Conservation (phyloP, 1,284 basidiomycete genomes). For the Agroathelia rolfsii region DNA sequence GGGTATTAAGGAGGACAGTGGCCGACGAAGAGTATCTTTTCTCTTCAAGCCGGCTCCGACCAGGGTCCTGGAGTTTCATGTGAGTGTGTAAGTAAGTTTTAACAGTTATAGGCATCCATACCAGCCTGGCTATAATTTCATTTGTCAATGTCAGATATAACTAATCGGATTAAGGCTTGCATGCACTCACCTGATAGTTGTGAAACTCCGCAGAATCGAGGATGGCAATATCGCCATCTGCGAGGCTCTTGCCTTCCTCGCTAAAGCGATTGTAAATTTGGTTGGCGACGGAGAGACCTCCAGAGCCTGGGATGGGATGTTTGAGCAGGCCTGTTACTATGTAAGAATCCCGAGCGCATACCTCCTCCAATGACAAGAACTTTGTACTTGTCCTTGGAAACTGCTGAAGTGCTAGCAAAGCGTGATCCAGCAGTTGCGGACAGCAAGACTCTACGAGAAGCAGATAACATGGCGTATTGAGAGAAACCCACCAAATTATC, state of each 20-base stretch:
- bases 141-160: too few relatives aligned
- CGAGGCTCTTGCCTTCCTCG: constrained; percentile 56
- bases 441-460: constrained; percentile 5
- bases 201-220: constrained; percentile 72
- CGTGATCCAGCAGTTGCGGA: constrained; percentile 13
- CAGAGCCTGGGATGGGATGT: constrained; percentile 45
- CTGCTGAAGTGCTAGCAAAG: constrained; percentile 28
- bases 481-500: too few relatives aligned
- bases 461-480: too few relatives aligned
- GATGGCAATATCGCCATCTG: constrained; percentile 72
- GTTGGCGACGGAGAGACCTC: constrained; percentile 69
- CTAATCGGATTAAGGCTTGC: too few relatives aligned
- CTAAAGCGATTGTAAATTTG: constrained; percentile 79
- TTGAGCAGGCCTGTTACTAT: too few relatives aligned
- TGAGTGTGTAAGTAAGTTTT: too few relatives aligned
- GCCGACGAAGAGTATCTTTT: constrained; percentile 57
- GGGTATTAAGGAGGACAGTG: constrained; percentile 64
- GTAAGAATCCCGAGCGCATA: too few relatives aligned
- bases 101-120: too few relatives aligned
- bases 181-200: constrained; percentile 62
- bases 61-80: constrained; percentile 59
- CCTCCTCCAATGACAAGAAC: constrained; percentile 61
- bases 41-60: constrained; percentile 81
- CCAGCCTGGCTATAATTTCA: constrained; percentile 69
- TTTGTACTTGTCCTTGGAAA: constrained; percentile 42